A percentile compares a stretch with the other conserved stretches of the same genome.
phyloP scores from a whole-genome alignment of 2,329 filamentous ascomycete species.

The Emmonsiellopsis sp. region DNA sequence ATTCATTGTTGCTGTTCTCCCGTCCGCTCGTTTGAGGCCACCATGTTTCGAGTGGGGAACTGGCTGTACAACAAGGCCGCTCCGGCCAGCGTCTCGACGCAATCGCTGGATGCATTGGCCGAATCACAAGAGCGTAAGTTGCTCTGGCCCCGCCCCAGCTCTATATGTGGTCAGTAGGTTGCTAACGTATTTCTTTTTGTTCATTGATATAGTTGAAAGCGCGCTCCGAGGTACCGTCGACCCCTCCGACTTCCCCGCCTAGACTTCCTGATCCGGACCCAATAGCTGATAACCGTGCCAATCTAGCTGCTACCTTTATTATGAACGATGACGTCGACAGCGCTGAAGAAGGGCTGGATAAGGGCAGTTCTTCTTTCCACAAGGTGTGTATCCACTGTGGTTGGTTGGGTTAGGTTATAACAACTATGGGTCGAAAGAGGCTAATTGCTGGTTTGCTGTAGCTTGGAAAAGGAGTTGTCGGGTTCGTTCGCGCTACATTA shows the following conservation, averaged over 20 bases:
- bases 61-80: conserved; percentile 38
- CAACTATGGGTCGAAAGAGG: background rate
- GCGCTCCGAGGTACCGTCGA: conserved; percentile 35
- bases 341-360: conserved; percentile 63
- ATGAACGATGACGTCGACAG: conserved; percentile 85
- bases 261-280: background rate
- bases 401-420: background rate
- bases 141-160: background rate
- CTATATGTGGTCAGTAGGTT: conserved; percentile 4
- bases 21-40: background rate
- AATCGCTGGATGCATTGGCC: conserved; percentile 48
- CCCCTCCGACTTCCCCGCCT: background rate
- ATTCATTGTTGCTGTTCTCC: background rate
- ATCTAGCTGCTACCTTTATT: conserved; percentile 57
- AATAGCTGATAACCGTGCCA: conserved; percentile 6
- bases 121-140: conserved; percentile 45
- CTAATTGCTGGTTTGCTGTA: conserved; percentile 25
- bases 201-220: conserved; percentile 25
- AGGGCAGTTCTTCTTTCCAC: conserved; percentile 79
- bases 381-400: conserved; percentile 38
- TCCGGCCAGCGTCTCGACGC: conserved; percentile 36
- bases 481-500: conserved; percentile 76
- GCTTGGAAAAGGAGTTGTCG: conserved; percentile 70
- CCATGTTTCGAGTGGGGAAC: conserved; percentile 34
- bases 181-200: conserved; percentile 11